Conservation (phyloP, 2,329 filamentous ascomycete species). For the Verticillium longisporum region DNA sequence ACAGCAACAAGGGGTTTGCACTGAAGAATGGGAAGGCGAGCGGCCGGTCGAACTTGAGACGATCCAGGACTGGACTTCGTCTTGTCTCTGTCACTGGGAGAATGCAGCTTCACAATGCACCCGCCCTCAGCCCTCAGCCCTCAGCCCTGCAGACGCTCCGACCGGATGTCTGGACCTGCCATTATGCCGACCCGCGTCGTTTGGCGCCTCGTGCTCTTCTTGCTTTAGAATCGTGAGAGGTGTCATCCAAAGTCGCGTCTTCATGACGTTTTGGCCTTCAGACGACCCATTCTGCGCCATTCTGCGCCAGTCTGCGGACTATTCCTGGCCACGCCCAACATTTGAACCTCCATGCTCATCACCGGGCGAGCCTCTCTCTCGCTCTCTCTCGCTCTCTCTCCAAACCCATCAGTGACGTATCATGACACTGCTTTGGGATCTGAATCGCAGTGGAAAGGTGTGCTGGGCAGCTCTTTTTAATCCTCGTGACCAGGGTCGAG, state of each 20-base stretch:
- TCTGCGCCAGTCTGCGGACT: neutral
- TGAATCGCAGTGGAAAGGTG: neutral
- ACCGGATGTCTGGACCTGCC: neutral
- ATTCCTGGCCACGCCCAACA: neutral
- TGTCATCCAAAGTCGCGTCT: neutral
- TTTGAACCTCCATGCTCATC: neutral
- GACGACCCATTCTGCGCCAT: neutral
- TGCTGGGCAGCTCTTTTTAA: neutral
- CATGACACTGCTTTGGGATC: neutral
- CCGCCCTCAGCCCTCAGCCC: slow-evolving; percentile 2
- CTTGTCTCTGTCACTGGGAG: neutral
- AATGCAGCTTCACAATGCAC: slow-evolving; percentile 19
- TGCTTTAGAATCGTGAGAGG: neutral
- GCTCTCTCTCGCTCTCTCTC: neutral
- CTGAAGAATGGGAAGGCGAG: slow-evolving; percentile 1
- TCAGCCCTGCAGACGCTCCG: slow-evolving; percentile 3
- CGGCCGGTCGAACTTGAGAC: slow-evolving; percentile 16
- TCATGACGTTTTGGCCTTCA: neutral
- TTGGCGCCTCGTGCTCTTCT: neutral
- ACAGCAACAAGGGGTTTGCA: slow-evolving; percentile 1
- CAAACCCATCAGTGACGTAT: neutral
- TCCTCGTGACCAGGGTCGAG: neutral
- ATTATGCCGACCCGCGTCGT: slow-evolving; percentile 1
- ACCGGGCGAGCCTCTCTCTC: neutral
- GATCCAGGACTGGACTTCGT: slow-evolving; percentile 16